A percentile compares a stretch with the other conserved stretches of the same genome.
Conservation (phyloP, 2,329 filamentous ascomycete species). For the Penicillium sp. region DNA sequence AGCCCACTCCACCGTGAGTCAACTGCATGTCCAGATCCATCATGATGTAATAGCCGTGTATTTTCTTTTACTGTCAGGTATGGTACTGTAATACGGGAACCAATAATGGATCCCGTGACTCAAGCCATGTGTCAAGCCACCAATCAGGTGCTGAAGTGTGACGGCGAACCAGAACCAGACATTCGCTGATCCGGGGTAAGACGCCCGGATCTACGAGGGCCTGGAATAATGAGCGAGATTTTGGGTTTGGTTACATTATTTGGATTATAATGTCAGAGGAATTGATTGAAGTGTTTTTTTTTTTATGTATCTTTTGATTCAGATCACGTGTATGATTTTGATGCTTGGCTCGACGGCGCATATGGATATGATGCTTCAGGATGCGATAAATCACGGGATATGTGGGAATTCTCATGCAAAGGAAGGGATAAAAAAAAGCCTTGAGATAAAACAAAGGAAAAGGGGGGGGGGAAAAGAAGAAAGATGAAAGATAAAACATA, state of each 20-base stretch:
- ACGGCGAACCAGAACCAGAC: constrained; percentile 17
- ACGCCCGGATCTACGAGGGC: not conserved
- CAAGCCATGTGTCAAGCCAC: constrained; percentile 16
- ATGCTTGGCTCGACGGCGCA: not conserved
- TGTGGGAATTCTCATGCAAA: constrained; percentile 8
- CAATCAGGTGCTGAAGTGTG: constrained; percentile 1
- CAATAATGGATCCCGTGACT: constrained; percentile 1
- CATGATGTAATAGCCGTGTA: not conserved
- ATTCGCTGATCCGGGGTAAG: constrained; percentile 25
- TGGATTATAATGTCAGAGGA: not conserved
- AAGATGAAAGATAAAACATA: not conserved
- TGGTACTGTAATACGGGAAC: not conserved
- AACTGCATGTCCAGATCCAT: not conserved
- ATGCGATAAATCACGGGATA: constrained; percentile 1
- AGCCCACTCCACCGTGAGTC: not conserved
- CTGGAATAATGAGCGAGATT: not conserved
- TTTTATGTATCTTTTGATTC: not conserved
- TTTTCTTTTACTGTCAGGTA: not conserved
- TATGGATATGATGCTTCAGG: not conserved
- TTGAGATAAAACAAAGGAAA: not conserved
- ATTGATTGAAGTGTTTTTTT: not conserved
- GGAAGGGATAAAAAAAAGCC: not conserved
- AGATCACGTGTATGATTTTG: not conserved
- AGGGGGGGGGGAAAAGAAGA: not conserved
- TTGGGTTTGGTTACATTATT: not conserved